phyloP scores from a whole-genome alignment of 805 yeast species.

The Priceomyces haplophilus region DNA sequence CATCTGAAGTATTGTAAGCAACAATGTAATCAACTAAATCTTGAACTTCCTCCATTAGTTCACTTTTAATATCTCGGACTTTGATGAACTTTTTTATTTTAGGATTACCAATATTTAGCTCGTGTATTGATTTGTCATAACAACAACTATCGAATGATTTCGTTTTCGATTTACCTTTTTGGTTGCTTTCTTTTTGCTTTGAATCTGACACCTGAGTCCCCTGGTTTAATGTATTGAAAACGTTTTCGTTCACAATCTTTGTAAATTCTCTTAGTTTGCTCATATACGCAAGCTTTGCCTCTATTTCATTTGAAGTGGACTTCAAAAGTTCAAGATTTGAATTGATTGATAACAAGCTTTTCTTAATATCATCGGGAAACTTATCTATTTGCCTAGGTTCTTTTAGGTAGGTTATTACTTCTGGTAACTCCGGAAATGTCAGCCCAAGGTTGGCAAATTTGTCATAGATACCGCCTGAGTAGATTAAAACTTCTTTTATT shows the following conservation, averaged over 20 bases:
- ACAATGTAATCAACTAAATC: slow-evolving; percentile 12
- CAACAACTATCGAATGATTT: slow-evolving; percentile 50
- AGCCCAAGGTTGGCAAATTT: slow-evolving; percentile 27
- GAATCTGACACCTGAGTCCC: slow-evolving; percentile 7
- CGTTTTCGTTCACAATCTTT: slow-evolving; percentile 35
- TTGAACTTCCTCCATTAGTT: slow-evolving; percentile 15
- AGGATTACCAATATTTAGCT: background rate
- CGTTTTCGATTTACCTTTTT: slow-evolving; percentile 13
- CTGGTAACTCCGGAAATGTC: slow-evolving; percentile 42
- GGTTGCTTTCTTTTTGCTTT: slow-evolving; percentile 9
- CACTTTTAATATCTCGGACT: slow-evolving; percentile 7
- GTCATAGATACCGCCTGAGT: slow-evolving; percentile 17
- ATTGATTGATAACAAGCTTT: slow-evolving; percentile 18
- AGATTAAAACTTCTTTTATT: slow-evolving; percentile 24
- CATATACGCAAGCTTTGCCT: slow-evolving; percentile 21
- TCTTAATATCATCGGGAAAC: slow-evolving; percentile 18
- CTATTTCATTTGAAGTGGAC: slow-evolving; percentile 10
- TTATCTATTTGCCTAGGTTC: slow-evolving; percentile 11
- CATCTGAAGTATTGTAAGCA: slow-evolving; percentile 13
- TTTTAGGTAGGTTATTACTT: slow-evolving; percentile 21
- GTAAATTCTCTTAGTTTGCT: slow-evolving; percentile 33
- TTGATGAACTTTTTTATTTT: slow-evolving; percentile 6
- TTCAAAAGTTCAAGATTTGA: slow-evolving; percentile 14
- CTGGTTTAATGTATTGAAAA: slow-evolving; percentile 13
- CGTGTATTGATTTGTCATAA: slow-evolving; percentile 34